Conservation (phyloP, 768 basidiomycete genomes). For the Leccinum fibrillosum region DNA sequence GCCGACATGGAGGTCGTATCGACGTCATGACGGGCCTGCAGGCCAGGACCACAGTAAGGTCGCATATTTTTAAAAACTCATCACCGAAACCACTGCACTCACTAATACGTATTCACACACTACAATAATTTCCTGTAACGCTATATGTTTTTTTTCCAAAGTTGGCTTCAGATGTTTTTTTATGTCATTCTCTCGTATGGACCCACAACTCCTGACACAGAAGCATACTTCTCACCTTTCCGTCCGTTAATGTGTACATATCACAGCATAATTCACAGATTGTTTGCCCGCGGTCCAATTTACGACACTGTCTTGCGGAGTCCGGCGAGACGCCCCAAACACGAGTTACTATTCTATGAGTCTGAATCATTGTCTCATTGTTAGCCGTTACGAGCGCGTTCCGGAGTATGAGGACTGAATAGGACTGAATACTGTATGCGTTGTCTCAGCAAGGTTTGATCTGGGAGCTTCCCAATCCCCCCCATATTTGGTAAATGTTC, state of each 20-base stretch:
- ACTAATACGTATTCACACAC: neutral
- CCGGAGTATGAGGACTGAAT: neutral
- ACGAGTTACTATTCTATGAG: neutral
- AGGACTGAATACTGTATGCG: neutral
- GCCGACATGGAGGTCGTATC: slow-evolving; percentile 13
- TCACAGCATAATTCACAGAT: neutral
- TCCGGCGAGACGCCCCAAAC: too few species aligned
- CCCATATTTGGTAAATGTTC: neutral
- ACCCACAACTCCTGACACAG: neutral
- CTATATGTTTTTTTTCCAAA: neutral
- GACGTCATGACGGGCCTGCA: neutral
- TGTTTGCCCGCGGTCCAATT: neutral
- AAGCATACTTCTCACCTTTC: neutral
- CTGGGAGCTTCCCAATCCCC: neutral
- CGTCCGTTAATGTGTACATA: neutral
- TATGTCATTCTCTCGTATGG: neutral
- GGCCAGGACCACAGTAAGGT: neutral
- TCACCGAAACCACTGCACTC: neutral
- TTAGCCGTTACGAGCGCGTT: neutral
- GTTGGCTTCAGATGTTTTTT: neutral
- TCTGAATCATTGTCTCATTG: neutral
- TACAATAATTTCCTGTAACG: neutral
- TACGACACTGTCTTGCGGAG: too few species aligned
- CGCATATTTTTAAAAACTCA: neutral
- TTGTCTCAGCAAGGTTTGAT: neutral